Conservation (phyloP, 2,329 filamentous ascomycete species). For the Camptophora hylomeconis region DNA sequence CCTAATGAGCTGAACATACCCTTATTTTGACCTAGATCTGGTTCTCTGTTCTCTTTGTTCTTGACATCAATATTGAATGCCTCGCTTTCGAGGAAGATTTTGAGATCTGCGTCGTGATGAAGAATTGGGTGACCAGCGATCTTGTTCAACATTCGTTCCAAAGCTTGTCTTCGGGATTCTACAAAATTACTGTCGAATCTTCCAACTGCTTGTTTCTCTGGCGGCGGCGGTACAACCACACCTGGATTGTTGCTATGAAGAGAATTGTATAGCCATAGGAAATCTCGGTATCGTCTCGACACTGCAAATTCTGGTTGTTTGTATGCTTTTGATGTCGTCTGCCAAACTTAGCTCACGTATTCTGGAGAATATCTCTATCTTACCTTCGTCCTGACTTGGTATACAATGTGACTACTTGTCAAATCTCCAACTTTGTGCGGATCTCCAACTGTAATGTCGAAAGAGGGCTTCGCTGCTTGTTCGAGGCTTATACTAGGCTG, state of each 20-base stretch:
- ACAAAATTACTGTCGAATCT: constrained; percentile 96
- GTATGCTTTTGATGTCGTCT: constrained; percentile 95
- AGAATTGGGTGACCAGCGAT: constrained; percentile 77
- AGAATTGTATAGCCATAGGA: constrained; percentile 93
- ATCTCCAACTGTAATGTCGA: constrained; percentile 84
- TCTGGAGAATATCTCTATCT: constrained; percentile 10
- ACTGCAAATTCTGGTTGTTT: constrained; percentile 85
- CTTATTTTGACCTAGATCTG: constrained; percentile 67
- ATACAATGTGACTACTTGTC: constrained; percentile 95
- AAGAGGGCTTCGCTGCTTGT: constrained; percentile 82
- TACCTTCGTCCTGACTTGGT: constrained; percentile 88
- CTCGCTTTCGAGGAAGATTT: constrained; percentile 94
- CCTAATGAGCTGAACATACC: constrained; percentile 81
- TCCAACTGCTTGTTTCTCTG: constrained; percentile 94
- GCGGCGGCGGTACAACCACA: constrained; percentile 85
- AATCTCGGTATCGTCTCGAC: constrained; percentile 87
- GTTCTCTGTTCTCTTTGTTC: constrained; percentile 88
- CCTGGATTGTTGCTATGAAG: constrained; percentile 91
- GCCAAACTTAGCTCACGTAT: constrained; percentile 14
- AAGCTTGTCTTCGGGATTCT: constrained; percentile 74
- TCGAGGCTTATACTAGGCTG: constrained; percentile 81
- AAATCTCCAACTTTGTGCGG: constrained; percentile 96
- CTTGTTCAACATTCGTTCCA: constrained; percentile 98
- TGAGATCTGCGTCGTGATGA: constrained; percentile 85
- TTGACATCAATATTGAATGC: constrained; percentile 93